These are phyloP conservation scores for Zymoseptoria passerinii DNA, from an alignment of 2,329 filamentous ascomycete genomes.

Conservation along the genomic window DNA sequence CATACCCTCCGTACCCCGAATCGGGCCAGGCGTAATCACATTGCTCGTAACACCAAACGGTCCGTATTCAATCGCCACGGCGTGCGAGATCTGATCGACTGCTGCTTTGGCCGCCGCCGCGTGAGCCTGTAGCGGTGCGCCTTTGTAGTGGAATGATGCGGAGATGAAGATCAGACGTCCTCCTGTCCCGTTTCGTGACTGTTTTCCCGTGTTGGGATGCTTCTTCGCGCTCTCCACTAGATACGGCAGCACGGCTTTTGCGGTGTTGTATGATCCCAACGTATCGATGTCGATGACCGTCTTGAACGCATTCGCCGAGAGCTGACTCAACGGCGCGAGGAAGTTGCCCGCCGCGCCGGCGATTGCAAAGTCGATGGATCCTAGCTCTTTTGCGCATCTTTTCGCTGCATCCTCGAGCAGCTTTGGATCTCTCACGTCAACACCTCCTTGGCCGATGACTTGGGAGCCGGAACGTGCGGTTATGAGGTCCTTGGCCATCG, in stretches of 20 bases:
- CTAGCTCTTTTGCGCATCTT: conserved; percentile 71
- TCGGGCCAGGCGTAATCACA: conserved; percentile 79
- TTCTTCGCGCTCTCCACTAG: conserved; percentile 65
- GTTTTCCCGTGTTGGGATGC: conserved; percentile 51
- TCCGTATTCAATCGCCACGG: conserved; percentile 80
- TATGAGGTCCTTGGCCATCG: conserved; percentile 71
- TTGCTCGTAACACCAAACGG: conserved; percentile 82
- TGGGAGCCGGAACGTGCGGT: conserved; percentile 68
- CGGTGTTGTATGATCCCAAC: conserved; percentile 84
- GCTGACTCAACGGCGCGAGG: conserved; percentile 70
- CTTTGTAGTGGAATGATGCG: conserved; percentile 85
- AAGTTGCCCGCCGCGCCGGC: conserved; percentile 96
- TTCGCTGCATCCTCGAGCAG: conserved; percentile 66
- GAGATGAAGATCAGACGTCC: conserved; percentile 86
- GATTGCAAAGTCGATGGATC: conserved; percentile 85
- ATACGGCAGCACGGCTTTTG: conserved; percentile 83
- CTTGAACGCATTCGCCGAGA: conserved; percentile 87
- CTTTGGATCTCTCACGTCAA: conserved; percentile 61
- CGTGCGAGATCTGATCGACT: conserved; percentile 74
- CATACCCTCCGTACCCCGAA: conserved; percentile 66
- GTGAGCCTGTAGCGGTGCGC: conserved; percentile 76
- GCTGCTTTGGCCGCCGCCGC: conserved; percentile 87
- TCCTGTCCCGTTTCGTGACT: conserved; percentile 43
- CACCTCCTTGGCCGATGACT: conserved; percentile 72
- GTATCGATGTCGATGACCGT: conserved; percentile 95